phyloP scores from a whole-genome alignment of 1,139 yeast species.

The Geotrichum bryndzae region DNA sequence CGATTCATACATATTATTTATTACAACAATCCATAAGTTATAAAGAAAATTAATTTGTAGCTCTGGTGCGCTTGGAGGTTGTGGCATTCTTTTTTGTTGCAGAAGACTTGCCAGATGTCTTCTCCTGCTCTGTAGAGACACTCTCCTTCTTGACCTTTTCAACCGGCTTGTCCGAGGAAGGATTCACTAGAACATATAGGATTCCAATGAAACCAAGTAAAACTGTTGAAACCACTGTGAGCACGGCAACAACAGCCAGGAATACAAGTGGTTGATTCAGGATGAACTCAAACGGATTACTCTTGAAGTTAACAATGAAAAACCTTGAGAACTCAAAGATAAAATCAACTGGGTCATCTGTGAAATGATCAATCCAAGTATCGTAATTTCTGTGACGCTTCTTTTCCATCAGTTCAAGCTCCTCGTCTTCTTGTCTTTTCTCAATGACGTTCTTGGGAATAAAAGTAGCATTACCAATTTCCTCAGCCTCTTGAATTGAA shows the following conservation, averaged over 20 bases:
- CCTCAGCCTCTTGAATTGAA: conserved; percentile 73
- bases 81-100: conserved; percentile 20
- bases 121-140: conserved; percentile 8
- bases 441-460: conserved; percentile 57
- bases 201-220: conserved; percentile 28
- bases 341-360: conserved; percentile 36
- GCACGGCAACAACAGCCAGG: conserved; percentile 25
- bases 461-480: conserved; percentile 71
- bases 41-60: conserved; percentile 7
- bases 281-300: conserved; percentile 33
- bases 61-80: conserved; percentile 26
- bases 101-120: conserved; percentile 17
- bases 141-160: conserved; percentile 17
- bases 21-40: neutral
- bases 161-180: conserved; percentile 4
- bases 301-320: conserved; percentile 32
- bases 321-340: conserved; percentile 28
- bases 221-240: conserved; percentile 23
- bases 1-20: too few species aligned
- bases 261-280: conserved; percentile 35
- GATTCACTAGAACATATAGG: conserved; percentile 19
- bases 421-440: conserved; percentile 34
- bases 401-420: conserved; percentile 30
- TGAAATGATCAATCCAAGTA: conserved; percentile 28
- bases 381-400: conserved; percentile 24